phyloP scores from a whole-genome alignment of 2,329 filamentous ascomycete species.

The Lachnellula arida region DNA sequence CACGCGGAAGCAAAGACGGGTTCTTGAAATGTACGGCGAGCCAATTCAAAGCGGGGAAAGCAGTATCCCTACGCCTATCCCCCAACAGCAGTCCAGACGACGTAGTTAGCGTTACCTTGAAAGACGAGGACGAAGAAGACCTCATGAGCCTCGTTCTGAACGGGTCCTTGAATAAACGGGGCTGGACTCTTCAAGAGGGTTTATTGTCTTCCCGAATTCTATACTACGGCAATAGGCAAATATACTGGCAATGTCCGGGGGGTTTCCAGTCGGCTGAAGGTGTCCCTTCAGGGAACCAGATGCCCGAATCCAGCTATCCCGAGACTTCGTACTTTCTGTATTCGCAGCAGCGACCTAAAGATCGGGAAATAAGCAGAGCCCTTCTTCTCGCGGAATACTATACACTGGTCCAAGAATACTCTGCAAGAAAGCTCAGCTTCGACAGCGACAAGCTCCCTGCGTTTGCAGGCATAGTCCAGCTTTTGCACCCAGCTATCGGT shows the following conservation, averaged over 20 bases:
- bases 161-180: not conserved
- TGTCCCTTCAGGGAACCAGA: slow-evolving; percentile 10
- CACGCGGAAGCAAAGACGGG: slow-evolving; percentile 8
- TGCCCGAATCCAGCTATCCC: slow-evolving; percentile 5
- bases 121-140: not conserved
- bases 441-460: slow-evolving; percentile 23
- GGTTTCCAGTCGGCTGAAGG: slow-evolving; percentile 20
- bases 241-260: slow-evolving; percentile 21
- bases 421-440: not conserved
- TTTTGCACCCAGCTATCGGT: slow-evolving; percentile 5
- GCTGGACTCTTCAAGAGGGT: slow-evolving; percentile 18
- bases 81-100: not conserved
- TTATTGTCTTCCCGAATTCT: slow-evolving; percentile 16
- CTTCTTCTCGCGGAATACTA: not conserved
- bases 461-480: slow-evolving; percentile 20
- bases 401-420: not conserved
- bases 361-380: not conserved
- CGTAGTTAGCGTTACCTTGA: not conserved
- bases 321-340: not conserved
- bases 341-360: not conserved
- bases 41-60: not conserved
- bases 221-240: slow-evolving; percentile 17
- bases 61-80: not conserved
- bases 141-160: not conserved
- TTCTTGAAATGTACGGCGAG: not conserved